Conservation (phyloP, 2,329 filamentous ascomycete genomes). For the Penicillium sp. region DNA sequence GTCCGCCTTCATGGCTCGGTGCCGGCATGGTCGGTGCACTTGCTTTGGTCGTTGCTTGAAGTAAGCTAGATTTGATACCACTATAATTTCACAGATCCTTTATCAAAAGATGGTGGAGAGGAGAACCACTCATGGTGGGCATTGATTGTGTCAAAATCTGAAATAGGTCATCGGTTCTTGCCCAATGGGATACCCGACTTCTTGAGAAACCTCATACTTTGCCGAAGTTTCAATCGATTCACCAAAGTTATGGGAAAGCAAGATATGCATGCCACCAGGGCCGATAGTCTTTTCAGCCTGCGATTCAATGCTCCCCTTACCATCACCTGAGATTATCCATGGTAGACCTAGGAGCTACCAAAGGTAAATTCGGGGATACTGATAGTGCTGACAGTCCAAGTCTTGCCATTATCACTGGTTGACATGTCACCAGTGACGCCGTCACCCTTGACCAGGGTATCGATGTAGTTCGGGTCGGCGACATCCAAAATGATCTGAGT, state of each 20-base stretch:
- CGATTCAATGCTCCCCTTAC: background rate
- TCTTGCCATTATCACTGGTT: constrained; percentile 46
- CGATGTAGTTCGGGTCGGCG: constrained; percentile 36
- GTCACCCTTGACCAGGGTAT: constrained; percentile 39
- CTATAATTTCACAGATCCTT: too few species aligned
- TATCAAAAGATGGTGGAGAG: too few species aligned
- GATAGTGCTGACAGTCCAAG: constrained; percentile 47
- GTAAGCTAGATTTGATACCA: background rate
- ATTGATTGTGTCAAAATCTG: too few species aligned
- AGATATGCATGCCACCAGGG: background rate
- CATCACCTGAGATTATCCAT: background rate
- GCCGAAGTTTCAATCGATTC: too few species aligned
- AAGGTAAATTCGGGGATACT: constrained; percentile 33
- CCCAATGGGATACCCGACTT: too few species aligned
- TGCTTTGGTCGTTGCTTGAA: background rate
- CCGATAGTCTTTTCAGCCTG: background rate
- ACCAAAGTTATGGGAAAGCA: background rate
- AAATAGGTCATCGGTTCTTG: too few species aligned
- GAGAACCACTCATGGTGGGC: too few species aligned
- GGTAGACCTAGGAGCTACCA: background rate
- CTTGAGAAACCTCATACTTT: too few species aligned
- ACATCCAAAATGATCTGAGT: constrained; percentile 41
- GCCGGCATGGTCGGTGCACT: background rate
- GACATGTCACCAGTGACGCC: constrained; percentile 47
- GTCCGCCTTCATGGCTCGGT: background rate